A percentile compares a stretch with the other conserved stretches of the same genome.
Evolutionary conservation across 306 rosid species (phyloP).

Genomic region (Pyrus pyrifolia): DNA sequence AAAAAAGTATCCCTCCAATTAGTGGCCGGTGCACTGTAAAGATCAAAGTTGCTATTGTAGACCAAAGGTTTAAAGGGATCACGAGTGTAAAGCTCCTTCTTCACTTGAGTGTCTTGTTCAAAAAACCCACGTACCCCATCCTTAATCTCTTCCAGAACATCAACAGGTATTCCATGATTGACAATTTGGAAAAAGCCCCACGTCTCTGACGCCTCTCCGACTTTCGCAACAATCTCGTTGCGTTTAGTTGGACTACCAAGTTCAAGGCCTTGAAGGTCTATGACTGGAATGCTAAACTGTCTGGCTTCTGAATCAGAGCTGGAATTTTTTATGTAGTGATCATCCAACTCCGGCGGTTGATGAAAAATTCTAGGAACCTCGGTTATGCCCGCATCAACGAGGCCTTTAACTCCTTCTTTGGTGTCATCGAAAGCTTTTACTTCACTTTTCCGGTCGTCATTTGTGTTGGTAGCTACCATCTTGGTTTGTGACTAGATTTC

Average conservation of each 20-base stretch:
- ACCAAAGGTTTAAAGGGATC: neutral
- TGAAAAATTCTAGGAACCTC: conserved; percentile 44
- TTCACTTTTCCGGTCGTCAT: conserved; percentile 24
- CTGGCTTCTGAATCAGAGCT: neutral
- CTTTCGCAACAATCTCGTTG: conserved; percentile 10
- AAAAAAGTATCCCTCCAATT: conserved; percentile 20
- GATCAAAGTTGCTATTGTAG: conserved; percentile 26
- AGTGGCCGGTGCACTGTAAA: conserved; percentile 3
- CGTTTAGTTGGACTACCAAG: neutral
- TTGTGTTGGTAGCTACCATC: too few species aligned
- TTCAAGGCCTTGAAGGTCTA: conserved; percentile 27
- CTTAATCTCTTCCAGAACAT: conserved; percentile 28
- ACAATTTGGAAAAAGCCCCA: conserved; percentile 41
- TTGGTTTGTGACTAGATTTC: too few species aligned
- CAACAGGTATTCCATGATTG: conserved; percentile 36
- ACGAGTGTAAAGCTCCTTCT: conserved; percentile 24
- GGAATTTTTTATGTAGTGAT: neutral
- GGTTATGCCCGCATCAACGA: conserved; percentile 51
- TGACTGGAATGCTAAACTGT: conserved; percentile 19
- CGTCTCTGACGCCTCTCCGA: conserved; percentile 31
- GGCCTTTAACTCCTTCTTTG: conserved; percentile 60
- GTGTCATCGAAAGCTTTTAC: conserved; percentile 35
- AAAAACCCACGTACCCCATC: conserved; percentile 26
- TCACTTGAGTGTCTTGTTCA: conserved; percentile 31
- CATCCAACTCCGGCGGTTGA: neutral